phyloP scores from a whole-genome alignment of 2,329 filamentous ascomycete genomes.

The Rhynchosporium secalis region DNA sequence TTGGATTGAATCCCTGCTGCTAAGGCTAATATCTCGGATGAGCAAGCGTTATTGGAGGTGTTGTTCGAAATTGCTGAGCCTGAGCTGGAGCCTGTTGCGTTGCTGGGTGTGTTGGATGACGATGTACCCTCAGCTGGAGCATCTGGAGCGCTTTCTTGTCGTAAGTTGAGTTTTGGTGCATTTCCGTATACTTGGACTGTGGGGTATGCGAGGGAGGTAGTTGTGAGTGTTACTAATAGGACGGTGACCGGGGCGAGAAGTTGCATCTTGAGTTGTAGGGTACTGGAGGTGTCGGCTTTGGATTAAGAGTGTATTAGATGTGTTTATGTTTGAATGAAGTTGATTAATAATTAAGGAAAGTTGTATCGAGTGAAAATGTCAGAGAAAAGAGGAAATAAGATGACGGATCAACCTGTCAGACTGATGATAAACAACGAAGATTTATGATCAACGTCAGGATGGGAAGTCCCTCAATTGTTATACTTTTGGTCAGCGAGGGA shows the following conservation, averaged over 20 bases:
- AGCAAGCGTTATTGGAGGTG: conserved; percentile 17
- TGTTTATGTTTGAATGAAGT: background rate
- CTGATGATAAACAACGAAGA: background rate
- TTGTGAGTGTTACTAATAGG: background rate
- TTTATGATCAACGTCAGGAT: background rate
- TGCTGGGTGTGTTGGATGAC: background rate
- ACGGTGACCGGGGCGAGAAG: background rate
- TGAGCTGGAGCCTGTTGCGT: background rate
- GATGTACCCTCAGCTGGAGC: background rate
- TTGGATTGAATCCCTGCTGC: conserved; percentile 30
- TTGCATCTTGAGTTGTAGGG: conserved; percentile 10
- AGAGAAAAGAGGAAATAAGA: background rate
- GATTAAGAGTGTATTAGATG: background rate
- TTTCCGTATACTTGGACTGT: background rate
- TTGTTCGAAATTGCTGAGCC: background rate
- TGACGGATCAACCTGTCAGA: conserved; percentile 12
- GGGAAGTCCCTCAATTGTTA: background rate
- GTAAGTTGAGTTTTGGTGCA: background rate
- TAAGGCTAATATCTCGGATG: conserved; percentile 24
- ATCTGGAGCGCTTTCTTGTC: background rate
- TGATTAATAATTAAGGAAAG: background rate
- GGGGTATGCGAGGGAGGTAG: conserved; percentile 9
- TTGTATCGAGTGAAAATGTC: background rate
- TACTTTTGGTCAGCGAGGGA: background rate
- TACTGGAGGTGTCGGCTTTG: background rate